A percentile compares a stretch with the other conserved stretches of the same genome.
Conservation (phyloP, 176 grass and related monocot genomes). For the Tillandsia leiboldiana region DNA sequence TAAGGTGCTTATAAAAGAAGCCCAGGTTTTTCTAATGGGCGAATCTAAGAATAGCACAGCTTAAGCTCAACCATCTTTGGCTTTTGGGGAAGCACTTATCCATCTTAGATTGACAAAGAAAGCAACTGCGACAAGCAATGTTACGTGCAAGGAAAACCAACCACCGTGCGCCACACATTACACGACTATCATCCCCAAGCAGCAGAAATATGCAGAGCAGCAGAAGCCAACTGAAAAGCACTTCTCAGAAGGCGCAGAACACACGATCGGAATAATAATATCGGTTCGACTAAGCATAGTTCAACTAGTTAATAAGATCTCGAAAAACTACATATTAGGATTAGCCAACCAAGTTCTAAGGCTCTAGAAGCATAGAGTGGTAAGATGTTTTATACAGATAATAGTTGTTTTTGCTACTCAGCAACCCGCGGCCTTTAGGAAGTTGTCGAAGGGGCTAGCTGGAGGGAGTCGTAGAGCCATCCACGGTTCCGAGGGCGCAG, state of each 20-base stretch:
- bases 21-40: too few species aligned
- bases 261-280: too few species aligned
- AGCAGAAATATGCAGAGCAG: not conserved
- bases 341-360: not conserved
- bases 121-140: not conserved
- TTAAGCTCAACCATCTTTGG: too few species aligned
- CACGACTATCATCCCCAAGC: not conserved
- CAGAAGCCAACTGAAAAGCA: not conserved
- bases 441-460: slow-evolving; percentile 89
- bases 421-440: slow-evolving; percentile 71
- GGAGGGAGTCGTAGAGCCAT: slow-evolving; percentile 66
- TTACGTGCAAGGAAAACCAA: not conserved
- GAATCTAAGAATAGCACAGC: too few species aligned
- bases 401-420: slow-evolving; percentile 29
- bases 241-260: too few species aligned
- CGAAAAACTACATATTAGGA: not conserved
- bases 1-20: too few species aligned
- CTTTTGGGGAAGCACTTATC: too few species aligned
- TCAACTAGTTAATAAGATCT: not conserved
- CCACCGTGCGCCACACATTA: not conserved
- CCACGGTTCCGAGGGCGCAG: slow-evolving; percentile 27
- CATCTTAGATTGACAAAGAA: too few species aligned
- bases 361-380: not conserved
- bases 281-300: not conserved
- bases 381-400: slow-evolving; percentile 20